Percentiles rank a stretch among this genome's conserved stretches.
Evolutionary conservation across 305 asterid species (phyloP).

Genomic region (Fraxinus dipetala): DNA sequence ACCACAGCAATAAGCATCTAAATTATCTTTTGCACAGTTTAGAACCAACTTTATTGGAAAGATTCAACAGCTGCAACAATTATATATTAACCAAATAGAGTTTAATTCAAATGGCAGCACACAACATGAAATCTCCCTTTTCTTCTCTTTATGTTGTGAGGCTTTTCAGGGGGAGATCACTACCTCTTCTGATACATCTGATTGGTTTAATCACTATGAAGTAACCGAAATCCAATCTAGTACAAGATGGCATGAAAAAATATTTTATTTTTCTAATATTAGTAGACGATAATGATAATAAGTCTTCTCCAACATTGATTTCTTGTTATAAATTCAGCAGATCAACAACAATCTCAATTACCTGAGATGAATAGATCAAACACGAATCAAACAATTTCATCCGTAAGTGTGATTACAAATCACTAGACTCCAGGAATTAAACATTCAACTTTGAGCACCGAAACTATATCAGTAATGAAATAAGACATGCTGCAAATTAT

Average conservation of each 20-base stretch:
- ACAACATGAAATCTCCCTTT: too few species aligned
- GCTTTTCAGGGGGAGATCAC: too few species aligned
- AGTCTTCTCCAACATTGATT: background rate
- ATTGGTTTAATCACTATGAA: background rate
- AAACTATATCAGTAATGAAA: constrained; percentile 1
- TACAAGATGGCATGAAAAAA: background rate
- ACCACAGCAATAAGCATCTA: background rate
- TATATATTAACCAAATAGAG: background rate
- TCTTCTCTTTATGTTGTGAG: too few species aligned
- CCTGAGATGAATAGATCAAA: background rate
- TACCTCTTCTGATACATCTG: background rate
- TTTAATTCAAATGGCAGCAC: background rate
- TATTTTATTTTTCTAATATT: background rate
- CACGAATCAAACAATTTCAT: constrained; percentile 4
- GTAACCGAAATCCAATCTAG: background rate
- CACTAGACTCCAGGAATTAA: background rate
- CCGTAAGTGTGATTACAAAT: background rate
- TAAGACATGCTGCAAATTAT: background rate
- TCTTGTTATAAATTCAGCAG: background rate
- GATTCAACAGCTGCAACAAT: background rate
- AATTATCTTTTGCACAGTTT: background rate
- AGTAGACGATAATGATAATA: background rate
- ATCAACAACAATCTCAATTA: constrained; percentile 4
- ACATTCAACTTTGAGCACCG: background rate
- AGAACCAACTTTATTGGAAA: background rate